Percentiles rank a stretch among this genome's conserved stretches.
These are phyloP conservation scores for Durio zibethinus DNA, from an alignment of 345 rosid genomes.

Conservation along the genomic window DNA sequence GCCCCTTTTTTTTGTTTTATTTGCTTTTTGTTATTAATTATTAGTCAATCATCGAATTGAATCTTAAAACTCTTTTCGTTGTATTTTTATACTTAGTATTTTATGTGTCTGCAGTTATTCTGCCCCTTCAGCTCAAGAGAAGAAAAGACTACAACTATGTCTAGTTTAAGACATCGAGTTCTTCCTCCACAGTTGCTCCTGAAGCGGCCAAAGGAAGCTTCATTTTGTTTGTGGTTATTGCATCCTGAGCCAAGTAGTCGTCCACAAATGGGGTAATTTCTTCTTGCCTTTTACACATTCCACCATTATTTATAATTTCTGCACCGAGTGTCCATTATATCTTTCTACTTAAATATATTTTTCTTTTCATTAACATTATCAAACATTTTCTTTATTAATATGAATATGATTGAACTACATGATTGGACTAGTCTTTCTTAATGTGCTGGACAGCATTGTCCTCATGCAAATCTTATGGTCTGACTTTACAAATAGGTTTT, in stretches of 20 bases:
- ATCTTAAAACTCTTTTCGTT: constrained; percentile 7
- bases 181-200: constrained; percentile 89
- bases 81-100: constrained; percentile 27
- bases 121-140: constrained; percentile 64
- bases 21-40: not conserved
- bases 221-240: constrained; percentile 88
- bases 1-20: not conserved
- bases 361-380: not conserved
- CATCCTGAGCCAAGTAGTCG: constrained; percentile 88
- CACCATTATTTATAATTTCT: not conserved
- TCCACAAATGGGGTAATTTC: constrained; percentile 65
- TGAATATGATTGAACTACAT: not conserved
- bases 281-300: constrained; percentile 1
- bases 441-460: not conserved
- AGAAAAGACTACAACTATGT: constrained; percentile 81
- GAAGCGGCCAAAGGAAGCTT: constrained; percentile 89
- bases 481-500: not conserved
- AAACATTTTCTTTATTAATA: not conserved
- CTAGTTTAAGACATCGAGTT: constrained; percentile 89
- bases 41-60: not conserved
- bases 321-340: not conserved
- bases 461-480: not conserved
- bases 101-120: constrained; percentile 47
- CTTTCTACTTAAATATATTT: not conserved
- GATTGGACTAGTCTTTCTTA: not conserved